Base-by-base conservation (phyloP, 768 basidiomycete species). In the Kwoniella pini region DNA sequence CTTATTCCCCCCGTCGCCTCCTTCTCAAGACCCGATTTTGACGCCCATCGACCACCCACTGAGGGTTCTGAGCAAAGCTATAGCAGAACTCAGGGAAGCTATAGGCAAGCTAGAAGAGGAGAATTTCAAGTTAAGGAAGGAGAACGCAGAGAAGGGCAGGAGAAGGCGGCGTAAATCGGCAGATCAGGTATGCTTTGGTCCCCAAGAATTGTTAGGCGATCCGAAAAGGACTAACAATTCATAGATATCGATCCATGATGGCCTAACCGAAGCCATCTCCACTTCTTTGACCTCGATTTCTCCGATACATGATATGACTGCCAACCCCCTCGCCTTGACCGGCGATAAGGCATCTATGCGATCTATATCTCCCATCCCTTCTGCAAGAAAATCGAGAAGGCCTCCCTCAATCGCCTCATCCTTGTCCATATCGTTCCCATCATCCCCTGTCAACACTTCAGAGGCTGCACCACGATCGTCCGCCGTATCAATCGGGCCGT, bases 191-290 rank as follows among this genome's bases (percentile, higher is more conserved):
- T 54, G 30, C 33, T 13, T 38, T 40, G 38, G 45, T 40, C 28
- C 19, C 27, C 46, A n/a, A n/a, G n/a, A n/a, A n/a, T n/a, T n/a
- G n/a, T n/a, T n/a, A n/a, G n/a, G n/a, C n/a, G n/a, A n/a, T n/a
- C n/a, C n/a, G n/a, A n/a, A n/a, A n/a, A n/a, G n/a, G n/a, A n/a
- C n/a, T 38, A 48, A 53, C 10, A 27, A 3, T 15, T 53, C 24
- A 40, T 28, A 51, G 69, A 49, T 60, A 6, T 69, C 70, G 4
- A 64, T 77, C 21, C 73, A 75, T 54, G 73, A 77, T 31, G 67
- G 60, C 40, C 50, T 77, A 0, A 65, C 67, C 40, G 75, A 77
- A 62, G 75, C 75, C 7, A 59, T 77, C n/a, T 75, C 73, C 21
- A 75, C 75, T 19, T 68, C 69, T 0, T 58, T 77, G n/a, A 69